phyloP scores from a whole-genome alignment of 768 basidiomycete species.

The Termitomyces eurrhizus region DNA sequence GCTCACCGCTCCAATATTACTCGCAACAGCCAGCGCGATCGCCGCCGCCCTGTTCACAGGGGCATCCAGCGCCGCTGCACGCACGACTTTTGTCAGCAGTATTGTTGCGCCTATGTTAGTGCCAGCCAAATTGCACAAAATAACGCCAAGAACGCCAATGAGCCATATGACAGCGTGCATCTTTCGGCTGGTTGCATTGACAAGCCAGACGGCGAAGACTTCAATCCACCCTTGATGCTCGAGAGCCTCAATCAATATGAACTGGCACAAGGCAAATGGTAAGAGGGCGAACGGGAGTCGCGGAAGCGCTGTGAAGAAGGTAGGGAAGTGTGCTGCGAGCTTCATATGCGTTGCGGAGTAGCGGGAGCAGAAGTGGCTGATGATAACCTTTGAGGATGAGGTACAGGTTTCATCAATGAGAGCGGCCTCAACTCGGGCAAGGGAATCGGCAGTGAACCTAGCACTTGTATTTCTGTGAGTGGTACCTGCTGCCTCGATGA shows the following conservation, averaged over 20 bases:
- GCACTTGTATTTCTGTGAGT: slow-evolving; percentile 9
- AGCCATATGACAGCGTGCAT: slow-evolving; percentile 57
- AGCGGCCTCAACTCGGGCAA: not conserved
- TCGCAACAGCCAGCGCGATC: slow-evolving; percentile 77
- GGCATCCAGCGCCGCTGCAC: slow-evolving; percentile 38
- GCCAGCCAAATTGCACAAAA: slow-evolving; percentile 78
- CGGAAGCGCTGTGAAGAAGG: slow-evolving; percentile 57
- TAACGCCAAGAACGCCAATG: slow-evolving; percentile 66
- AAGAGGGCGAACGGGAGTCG: slow-evolving; percentile 78
- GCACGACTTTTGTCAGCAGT: slow-evolving; percentile 76
- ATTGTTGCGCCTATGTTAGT: slow-evolving; percentile 94
- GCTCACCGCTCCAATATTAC: slow-evolving; percentile 93
- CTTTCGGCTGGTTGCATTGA: slow-evolving; percentile 36
- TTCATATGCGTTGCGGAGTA: slow-evolving; percentile 9
- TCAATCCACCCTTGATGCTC: slow-evolving; percentile 84
- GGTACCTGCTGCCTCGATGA: slow-evolving; percentile 7
- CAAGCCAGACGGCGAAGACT: slow-evolving; percentile 71
- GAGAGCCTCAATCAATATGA: slow-evolving; percentile 88
- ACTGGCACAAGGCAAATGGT: slow-evolving; percentile 92
- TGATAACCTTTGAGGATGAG: slow-evolving; percentile 3
- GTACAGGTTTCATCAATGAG: slow-evolving; percentile 3
- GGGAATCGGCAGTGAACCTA: slow-evolving; percentile 9
- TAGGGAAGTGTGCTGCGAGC: slow-evolving; percentile 55
- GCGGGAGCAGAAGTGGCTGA: slow-evolving; percentile 3
- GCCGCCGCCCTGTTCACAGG: slow-evolving; percentile 50